phyloP scores from a whole-genome alignment of 2,329 filamentous ascomycete genomes.

The Cladophialophora bantiana region DNA sequence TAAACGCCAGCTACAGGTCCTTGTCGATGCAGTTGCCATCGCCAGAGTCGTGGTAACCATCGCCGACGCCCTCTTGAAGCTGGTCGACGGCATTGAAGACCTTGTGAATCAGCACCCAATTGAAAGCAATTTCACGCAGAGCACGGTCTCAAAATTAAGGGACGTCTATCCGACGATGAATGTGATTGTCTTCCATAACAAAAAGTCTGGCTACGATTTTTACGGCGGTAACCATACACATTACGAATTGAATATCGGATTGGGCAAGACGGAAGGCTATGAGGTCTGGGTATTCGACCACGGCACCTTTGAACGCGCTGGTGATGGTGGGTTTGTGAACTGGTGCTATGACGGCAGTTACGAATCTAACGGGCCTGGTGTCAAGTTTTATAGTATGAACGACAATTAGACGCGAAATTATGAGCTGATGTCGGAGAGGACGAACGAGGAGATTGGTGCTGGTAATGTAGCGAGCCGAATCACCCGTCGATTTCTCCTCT shows the following conservation, averaged over 20 bases:
- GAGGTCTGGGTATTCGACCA: slow-evolving; percentile 16
- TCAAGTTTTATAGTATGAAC: slow-evolving; percentile 15
- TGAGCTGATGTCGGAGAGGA: no score
- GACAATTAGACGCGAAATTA: background rate
- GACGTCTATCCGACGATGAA: slow-evolving; percentile 17
- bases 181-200: slow-evolving; percentile 11
- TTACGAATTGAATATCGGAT: slow-evolving; percentile 6
- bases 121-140: slow-evolving; percentile 9
- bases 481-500: no score
- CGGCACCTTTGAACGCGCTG: slow-evolving; percentile 11
- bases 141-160: slow-evolving; percentile 1
- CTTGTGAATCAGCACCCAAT: background rate
- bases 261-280: slow-evolving; percentile 16
- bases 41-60: background rate
- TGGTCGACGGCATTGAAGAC: slow-evolving; percentile 11
- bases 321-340: no score
- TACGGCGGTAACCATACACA: slow-evolving; percentile 12
- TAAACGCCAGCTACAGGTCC: slow-evolving; percentile 5
- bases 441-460: no score
- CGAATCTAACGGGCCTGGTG: no score
- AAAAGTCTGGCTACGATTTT: slow-evolving; percentile 13
- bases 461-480: no score
- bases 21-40: background rate
- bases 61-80: background rate
- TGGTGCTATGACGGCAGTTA: no score